Evolutionary conservation across 1,284 basidiomycete species (phyloP), one percentile per base, ranked within the genome.

Genomic region (Ganoderma lucidum): DNA sequence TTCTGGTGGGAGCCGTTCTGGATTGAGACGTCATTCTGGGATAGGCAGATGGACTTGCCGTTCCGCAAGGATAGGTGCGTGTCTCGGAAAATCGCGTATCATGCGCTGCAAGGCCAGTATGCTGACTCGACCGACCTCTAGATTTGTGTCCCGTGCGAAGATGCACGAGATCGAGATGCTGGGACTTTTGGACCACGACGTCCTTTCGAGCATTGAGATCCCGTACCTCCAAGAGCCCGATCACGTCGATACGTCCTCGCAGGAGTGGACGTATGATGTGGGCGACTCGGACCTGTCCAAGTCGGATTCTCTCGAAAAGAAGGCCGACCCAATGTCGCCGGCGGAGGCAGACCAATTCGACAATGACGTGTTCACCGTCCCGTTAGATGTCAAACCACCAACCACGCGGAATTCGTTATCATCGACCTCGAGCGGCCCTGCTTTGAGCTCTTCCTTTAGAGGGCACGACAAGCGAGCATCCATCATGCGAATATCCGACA

Each of bases 101-200:
- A n/a, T 48, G 6, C 45, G 12, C 23, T 5, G 12, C 23, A 5
- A 28, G 51, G 14, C 35, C 19, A 23, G 15, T 48, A 19, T 60
- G 17, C 32, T 70, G 30, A 64, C 30, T 39, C 45, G 17, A 62
- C 58, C 28, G 35, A 4, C 9, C 9, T 23, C 9, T n/a, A 94
- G 93, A 73, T 98, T 98, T 77, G 86, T 98, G 35, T 92, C 95
- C 2, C 90, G 96, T 55, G 95, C 94, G 48, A 95, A 94, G 81
- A 97, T 98, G 95, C 93, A 95, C 75, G 93, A 97, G 77, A 96
- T 97, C 59, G 93, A 97, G 77, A 96, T 95, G 93, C 86, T 97
- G 9, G 96, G 96, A 4, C 84, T 97, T 10, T 84, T 97, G 61
- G 95, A 96, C 74, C 93, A 97, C 77, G 96, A 96, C 77, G 91